These are phyloP conservation scores for Themeda triandra DNA, from an alignment of 176 grass and related monocot genomes.

Conservation along the genomic window DNA sequence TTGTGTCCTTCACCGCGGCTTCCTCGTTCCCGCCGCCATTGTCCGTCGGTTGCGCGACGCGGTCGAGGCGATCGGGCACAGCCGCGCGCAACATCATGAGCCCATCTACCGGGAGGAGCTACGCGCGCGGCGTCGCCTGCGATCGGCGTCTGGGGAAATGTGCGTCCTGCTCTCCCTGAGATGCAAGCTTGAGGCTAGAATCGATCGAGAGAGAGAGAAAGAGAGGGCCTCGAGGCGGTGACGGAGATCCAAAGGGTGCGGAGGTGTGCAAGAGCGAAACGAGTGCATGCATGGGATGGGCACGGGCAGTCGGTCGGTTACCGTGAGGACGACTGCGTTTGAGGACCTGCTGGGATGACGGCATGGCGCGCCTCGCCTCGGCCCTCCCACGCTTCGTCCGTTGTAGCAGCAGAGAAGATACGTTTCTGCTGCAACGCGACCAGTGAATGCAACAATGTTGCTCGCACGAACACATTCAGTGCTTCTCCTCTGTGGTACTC, in stretches of 20 bases:
- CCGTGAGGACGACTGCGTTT: too few relatives aligned
- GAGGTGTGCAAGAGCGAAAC: neutral
- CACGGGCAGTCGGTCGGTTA: too few relatives aligned
- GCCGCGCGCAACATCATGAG: neutral
- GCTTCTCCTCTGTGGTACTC: too few relatives aligned
- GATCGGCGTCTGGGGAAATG: neutral
- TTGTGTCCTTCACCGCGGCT: too few relatives aligned
- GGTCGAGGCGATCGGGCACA: neutral
- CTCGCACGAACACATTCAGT: too few relatives aligned
- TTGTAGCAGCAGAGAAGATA: too few relatives aligned
- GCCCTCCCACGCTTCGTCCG: too few relatives aligned
- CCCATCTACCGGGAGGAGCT: slow-evolving; percentile 4
- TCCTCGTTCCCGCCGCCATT: neutral
- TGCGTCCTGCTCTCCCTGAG: neutral
- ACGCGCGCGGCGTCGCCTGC: neutral
- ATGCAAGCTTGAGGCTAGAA: slow-evolving; percentile 29
- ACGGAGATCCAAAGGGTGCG: slow-evolving; percentile 23
- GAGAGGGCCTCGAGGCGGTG: neutral
- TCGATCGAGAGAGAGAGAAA: neutral
- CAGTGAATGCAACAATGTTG: too few relatives aligned
- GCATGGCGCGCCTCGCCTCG: too few relatives aligned
- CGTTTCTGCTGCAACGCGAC: too few relatives aligned
- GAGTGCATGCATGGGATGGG: slow-evolving; percentile 18
- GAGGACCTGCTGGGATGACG: too few relatives aligned
- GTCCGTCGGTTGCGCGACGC: neutral